A percentile compares a stretch with the other conserved stretches of the same genome.
Conservation (phyloP, 2,329 filamentous ascomycete genomes). For the Pseudogymnoascus sp. region DNA sequence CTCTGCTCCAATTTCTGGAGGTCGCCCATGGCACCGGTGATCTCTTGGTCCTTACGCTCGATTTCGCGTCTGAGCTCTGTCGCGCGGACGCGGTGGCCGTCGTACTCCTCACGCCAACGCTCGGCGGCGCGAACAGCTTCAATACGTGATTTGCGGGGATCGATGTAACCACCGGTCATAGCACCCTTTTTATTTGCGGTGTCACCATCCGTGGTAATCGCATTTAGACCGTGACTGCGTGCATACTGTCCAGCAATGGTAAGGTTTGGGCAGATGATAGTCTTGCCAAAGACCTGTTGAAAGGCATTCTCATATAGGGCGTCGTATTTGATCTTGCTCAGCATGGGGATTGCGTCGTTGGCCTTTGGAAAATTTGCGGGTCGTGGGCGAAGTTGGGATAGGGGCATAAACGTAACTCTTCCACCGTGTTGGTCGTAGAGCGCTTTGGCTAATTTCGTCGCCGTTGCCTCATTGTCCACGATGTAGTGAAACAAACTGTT, state of each 20-base stretch:
- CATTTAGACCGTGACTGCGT: constrained; percentile 81
- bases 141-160: constrained; percentile 77
- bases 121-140: constrained; percentile 71
- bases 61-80: constrained; percentile 61
- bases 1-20: constrained; percentile 76
- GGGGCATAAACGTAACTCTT: constrained; percentile 87
- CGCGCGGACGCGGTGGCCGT: constrained; percentile 56
- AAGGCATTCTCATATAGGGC: constrained; percentile 74
- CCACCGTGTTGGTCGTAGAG: constrained; percentile 75
- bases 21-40: constrained; percentile 78
- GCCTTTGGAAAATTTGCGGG: constrained; percentile 72
- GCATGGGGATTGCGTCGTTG: constrained; percentile 77
- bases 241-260: constrained; percentile 85
- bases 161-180: constrained; percentile 89
- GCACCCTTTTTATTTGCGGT: constrained; percentile 92
- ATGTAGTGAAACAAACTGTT: constrained; percentile 92
- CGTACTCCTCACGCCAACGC: constrained; percentile 67
- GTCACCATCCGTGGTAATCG: constrained; percentile 91
- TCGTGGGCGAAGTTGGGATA: constrained; percentile 70
- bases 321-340: constrained; percentile 79
- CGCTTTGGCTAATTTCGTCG: constrained; percentile 70
- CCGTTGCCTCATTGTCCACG: constrained; percentile 84
- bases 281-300: constrained; percentile 90
- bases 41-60: constrained; percentile 76
- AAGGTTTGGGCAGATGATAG: constrained; percentile 86